Conservation (phyloP, 108 stramenopile genomes). For the Aurantiochytrium sp. region DNA sequence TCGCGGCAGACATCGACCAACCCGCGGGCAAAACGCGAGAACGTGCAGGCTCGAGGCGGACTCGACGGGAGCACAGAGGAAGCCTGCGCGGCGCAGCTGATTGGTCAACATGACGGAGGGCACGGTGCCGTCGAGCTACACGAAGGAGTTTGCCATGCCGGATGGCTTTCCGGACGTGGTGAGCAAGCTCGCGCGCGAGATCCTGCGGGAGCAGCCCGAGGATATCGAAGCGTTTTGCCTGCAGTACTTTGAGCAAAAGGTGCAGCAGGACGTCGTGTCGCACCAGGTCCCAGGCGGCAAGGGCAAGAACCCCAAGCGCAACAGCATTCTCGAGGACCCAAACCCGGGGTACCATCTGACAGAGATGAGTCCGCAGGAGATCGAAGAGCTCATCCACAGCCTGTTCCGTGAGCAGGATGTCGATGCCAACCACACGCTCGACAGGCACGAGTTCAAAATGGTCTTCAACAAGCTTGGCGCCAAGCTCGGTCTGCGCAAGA, state of each 20-base stretch:
- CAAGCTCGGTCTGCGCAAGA: background rate
- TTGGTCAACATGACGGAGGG: background rate
- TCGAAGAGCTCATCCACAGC: constrained; percentile 17
- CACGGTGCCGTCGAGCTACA: background rate
- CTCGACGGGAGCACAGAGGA: no score
- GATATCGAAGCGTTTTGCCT: background rate
- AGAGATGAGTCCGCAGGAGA: constrained; percentile 12
- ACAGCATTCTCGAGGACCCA: background rate
- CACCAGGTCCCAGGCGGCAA: background rate
- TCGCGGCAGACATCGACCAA: no score
- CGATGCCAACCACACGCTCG: background rate
- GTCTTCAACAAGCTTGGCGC: constrained; percentile 10
- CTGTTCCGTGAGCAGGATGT: constrained; percentile 20
- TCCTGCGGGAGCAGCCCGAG: background rate
- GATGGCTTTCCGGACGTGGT: constrained; percentile 11
- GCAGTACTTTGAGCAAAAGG: background rate
- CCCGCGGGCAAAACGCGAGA: no score
- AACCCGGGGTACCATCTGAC: background rate
- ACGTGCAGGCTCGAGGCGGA: no score
- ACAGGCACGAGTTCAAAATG: constrained; percentile 25
- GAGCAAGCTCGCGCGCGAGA: background rate
- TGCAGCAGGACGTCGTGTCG: background rate
- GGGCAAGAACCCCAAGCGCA: background rate
- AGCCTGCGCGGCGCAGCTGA: no score
- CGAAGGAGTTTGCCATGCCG: background rate